A percentile compares a stretch with the other conserved stretches of the same genome.
These are phyloP conservation scores for Ambrosiella beaveri DNA, from an alignment of 2,329 filamentous ascomycete species.

Conservation along the genomic window DNA sequence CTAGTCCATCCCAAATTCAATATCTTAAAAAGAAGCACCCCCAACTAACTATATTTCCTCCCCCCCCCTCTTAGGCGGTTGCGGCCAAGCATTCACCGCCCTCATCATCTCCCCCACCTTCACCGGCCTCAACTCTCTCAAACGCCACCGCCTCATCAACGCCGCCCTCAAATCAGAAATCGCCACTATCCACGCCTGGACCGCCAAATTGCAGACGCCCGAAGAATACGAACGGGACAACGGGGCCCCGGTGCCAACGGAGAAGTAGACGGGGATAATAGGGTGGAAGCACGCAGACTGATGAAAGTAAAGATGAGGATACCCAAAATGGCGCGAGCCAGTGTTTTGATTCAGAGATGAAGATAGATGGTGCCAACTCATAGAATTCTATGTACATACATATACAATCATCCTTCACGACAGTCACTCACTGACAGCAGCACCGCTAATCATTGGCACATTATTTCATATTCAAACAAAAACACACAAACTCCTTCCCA, in stretches of 20 bases:
- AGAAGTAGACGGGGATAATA: conserved; percentile 25
- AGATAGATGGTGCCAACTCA: not conserved
- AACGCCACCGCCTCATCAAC: conserved; percentile 76
- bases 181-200: conserved; percentile 85
- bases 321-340: conserved; percentile 5
- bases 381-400: not conserved
- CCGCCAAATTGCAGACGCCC: conserved; percentile 79
- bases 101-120: conserved; percentile 50
- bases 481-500: not conserved
- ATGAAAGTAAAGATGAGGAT: not conserved
- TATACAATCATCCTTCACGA: too few relatives aligned
- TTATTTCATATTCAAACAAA: not conserved
- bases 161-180: conserved; percentile 71
- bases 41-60: conserved; percentile 10
- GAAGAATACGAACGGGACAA: conserved; percentile 66
- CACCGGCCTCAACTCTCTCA: conserved; percentile 56
- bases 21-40: conserved; percentile 5
- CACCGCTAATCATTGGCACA: not conserved
- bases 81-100: conserved; percentile 42
- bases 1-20: conserved; percentile 9
- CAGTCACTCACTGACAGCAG: too few relatives aligned
- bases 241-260: conserved; percentile 16
- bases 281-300: not conserved
- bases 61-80: conserved; percentile 30
- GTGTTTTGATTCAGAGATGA: not conserved